Base-by-base conservation (phyloP, 805 yeast genomes). In the Suhomyces sp. region DNA sequence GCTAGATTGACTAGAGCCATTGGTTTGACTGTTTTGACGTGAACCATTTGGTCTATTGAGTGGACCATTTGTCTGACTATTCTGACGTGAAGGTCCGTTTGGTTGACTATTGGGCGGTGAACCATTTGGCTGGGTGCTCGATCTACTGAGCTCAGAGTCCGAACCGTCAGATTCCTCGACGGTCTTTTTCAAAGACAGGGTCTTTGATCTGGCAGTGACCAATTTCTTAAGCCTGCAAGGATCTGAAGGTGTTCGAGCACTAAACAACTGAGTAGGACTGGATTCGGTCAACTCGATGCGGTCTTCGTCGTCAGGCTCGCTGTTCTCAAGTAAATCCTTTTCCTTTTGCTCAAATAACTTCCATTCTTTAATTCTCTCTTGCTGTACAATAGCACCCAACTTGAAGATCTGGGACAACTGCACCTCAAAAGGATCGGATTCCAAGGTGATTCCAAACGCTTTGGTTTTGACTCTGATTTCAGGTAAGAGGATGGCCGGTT, bases 361-460 rank as follows among this genome's bases (percentile, higher is more conserved):
- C 41, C 58, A 49, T 46, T 87, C 85, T 23, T 80, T 81, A 10
- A 81, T 48, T 55, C 97, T 75, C 49, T 76, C 72, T 57, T 73
- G 76, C 63, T 90, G 96, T 59, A 86, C 93, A n/a, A 76, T 54
- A 19, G 70, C 48, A 1, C 96, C 96, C 9, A 87, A 74, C 59
- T 86, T 85, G 61, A 79, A 84, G 26, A 86, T 81, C 61, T 82
- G 73, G 22, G 82, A 79, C 46, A 92, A 70, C 60, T 89, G 85
- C 6, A 84, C 75, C 67, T 93, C 98, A 66, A 92, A 91, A 6
- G 96, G 93, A 68, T 93, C 97, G 66, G 89, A 96, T 52, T 89
- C 96, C 57, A 91, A 76, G 23, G 86, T 77, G 38, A 91, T 70
- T 4, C 86, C 74, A 56, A 89, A 75, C 41, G 81, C 73, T 5